Evolutionary conservation across 2,329 filamentous ascomycete genomes (phyloP), one percentile per base, ranked within the genome.

Genomic region (Fusarium coicis): DNA sequence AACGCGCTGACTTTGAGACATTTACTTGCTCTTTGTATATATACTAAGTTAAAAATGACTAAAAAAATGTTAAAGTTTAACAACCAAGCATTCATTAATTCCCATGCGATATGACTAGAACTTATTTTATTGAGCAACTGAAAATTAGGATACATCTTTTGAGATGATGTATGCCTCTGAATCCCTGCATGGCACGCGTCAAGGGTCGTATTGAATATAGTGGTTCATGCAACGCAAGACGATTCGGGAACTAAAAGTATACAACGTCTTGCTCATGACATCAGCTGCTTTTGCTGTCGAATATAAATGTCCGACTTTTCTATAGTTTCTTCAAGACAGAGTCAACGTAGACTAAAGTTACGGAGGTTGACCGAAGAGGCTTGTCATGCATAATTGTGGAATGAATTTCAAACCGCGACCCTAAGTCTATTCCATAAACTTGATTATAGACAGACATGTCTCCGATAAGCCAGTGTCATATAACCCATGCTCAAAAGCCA

Each of bases 401-500:
- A 40, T 70, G 39, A 69, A 69, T 58, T 69, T 69, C 66, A 69
- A 69, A 69, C 37, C 46, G 40, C 40, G 39, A 58, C 59, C 52
- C 36, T 47, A 37, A 39, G 30, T 49, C 36, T 53, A 65, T 64
- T 63, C 15, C 37, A 44, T 39, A 30, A 42, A 39, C n/a, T 42
- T 46, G 30, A 52, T 53, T 40, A 53, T 37, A 40, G 44, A 58
- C 19, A 49, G 36, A 32, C 49, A 42, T 55, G 32, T 36, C 32
- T 28, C 36, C 63, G 23, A 40, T 16, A 32, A 67, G 34, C 36
- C 37, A 60, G 59, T 39, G 49, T 26, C 53, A 34, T 57, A 23
- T 63, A 63, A 30, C 23, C 54, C 42, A 52, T 56, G 21, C 36
- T 49, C 34, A 56, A 68, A 36, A 37, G 30, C 30, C 54, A 57